Percentiles rank a stretch among this genome's conserved stretches.
Evolutionary conservation across 371 early-diverging fungal genomes (phyloP).

Genomic region (Mortierella sp.): DNA sequence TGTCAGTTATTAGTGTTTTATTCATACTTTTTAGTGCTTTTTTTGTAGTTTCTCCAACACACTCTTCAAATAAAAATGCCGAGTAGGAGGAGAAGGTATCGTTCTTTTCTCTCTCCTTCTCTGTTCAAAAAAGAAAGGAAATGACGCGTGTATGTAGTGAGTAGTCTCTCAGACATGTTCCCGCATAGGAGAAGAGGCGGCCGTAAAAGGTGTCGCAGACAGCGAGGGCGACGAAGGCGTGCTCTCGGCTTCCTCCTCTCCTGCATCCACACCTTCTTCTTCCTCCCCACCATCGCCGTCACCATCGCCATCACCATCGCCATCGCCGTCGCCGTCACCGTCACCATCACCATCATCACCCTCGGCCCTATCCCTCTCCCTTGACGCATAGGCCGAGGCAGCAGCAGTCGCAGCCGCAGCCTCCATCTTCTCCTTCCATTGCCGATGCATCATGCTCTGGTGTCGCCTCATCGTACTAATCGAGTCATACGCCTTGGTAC

Average conservation of each 20-base stretch:
- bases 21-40: not conserved
- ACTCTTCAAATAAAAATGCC: not conserved
- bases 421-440: conserved; percentile 33
- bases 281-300: not conserved
- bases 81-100: not conserved
- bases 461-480: conserved; percentile 57
- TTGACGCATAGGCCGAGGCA: conserved; percentile 9
- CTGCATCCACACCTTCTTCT: not conserved
- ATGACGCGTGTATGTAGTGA: not conserved
- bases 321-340: not conserved
- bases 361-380: not conserved
- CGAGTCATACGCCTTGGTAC: conserved; percentile 54
- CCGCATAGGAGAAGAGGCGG: conserved; percentile 6
- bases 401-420: conserved; percentile 21
- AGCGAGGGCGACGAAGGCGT: not conserved
- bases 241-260: not conserved
- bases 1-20: not conserved
- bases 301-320: conserved; percentile 4
- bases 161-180: not conserved
- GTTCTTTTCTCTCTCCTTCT: not conserved
- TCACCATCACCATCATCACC: conserved; percentile 6
- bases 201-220: conserved; percentile 5
- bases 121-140: not conserved
- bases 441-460: conserved; percentile 54
- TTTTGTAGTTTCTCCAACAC: not conserved